Evolutionary conservation across 257 asterid species (phyloP), one percentile per base, ranked within the genome.

Genomic region (Jasminum sambac): DNA sequence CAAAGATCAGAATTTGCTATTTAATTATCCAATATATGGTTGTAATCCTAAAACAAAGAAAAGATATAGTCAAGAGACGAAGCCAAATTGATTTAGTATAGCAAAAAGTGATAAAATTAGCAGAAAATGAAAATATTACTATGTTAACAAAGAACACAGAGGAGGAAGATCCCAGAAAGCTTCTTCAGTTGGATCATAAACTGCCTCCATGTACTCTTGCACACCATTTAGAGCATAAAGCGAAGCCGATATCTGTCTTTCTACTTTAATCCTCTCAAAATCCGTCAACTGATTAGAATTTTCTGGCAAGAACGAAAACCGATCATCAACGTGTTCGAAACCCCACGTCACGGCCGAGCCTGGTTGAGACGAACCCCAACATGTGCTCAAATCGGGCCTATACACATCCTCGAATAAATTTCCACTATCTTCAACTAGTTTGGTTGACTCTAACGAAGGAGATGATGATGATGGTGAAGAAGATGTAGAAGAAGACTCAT

Each of bases 211-310:
- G 39, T 90, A 90, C 72, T 87, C 90, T n/a, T 86, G 92, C 67
- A 87, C 84, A 14, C 89, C 96, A 68, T 87, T 85, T 23, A 85
- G 81, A 7, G 95, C 95, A 40, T 86, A 87, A 26, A 90, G 92
- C 4, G 96, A 90, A 11, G 96, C 96, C 23, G 96, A 87, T 60
- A 90, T 86, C 81, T 86, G 90, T 72, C 95, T 83, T 76, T 90
- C 95, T 1, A 87, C 90, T 74, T 82, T 86, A 80, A 86, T 84
- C 3, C 82, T 70, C 69, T 88, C 91, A 64, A 81, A 88, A 37
- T 84, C 90, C 6, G 83, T 62, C 16, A 87, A 58, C n/a, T 78
- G 62, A 3, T 64, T 79, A 5, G 44, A 58, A 19, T 38, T 78
- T 37, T 55, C 74, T 24, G 86, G 86, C 74, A 72, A 60, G 26